Conservation (phyloP, 2,329 filamentous ascomycete genomes). For the Grosmannia serpens region DNA sequence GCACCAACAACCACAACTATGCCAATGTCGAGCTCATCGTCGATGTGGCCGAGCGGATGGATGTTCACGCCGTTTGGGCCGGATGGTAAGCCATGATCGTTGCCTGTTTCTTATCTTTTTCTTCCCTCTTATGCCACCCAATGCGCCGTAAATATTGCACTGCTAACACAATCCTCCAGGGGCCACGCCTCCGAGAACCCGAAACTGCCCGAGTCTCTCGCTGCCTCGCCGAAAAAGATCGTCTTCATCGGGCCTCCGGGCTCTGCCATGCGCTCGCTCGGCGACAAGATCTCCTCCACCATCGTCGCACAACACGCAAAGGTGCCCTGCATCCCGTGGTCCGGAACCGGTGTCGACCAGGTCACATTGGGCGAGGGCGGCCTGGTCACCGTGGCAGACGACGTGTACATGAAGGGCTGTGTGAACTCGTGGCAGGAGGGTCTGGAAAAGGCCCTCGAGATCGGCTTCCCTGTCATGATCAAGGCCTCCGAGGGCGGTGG, state of each 20-base stretch:
- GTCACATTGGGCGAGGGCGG: conserved; percentile 69
- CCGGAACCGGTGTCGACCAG: conserved; percentile 76
- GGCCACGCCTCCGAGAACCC: conserved; percentile 98
- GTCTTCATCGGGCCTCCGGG: conserved; percentile 97
- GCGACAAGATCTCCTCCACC: conserved; percentile 99
- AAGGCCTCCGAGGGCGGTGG: conserved; percentile 99
- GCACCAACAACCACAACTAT: conserved; percentile 99
- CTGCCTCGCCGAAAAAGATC: conserved; percentile 95
- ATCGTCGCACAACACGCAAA: conserved; percentile 96
- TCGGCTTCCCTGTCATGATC: conserved; percentile 99
- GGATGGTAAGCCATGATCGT: conserved; percentile 64
- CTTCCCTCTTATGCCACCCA: not conserved
- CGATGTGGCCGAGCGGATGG: conserved; percentile 95
- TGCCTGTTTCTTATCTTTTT: conserved; percentile 7
- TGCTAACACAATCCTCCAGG: conserved; percentile 32
- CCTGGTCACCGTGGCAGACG: conserved; percentile 83
- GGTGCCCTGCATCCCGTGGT: conserved; percentile 99
- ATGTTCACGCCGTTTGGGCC: conserved; percentile 97
- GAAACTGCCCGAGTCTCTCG: conserved; percentile 88
- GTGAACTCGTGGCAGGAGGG: conserved; percentile 85
- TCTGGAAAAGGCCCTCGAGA: conserved; percentile 71
- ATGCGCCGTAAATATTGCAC: conserved; percentile 1
- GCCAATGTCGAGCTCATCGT: conserved; percentile 99
- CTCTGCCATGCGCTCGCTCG: conserved; percentile 95
- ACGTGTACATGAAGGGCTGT: conserved; percentile 82